Base-by-base conservation (phyloP, 306 rosid species). In the Urtica urens region DNA sequence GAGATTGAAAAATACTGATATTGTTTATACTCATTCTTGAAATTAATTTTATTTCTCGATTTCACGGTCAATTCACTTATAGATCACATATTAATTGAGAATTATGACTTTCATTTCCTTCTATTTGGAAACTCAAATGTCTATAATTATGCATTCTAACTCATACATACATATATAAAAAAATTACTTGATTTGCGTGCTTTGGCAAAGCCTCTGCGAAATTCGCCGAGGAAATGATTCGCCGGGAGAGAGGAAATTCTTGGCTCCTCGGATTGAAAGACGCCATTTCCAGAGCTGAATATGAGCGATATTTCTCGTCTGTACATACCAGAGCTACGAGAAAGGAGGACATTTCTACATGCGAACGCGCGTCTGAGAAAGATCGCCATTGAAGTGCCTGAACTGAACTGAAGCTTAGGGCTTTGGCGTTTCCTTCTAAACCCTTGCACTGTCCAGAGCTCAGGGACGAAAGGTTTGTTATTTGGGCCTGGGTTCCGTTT, bases 201-300 rank as follows among this genome's bases (percentile, higher is more conserved):
- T 67, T 85, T 85, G 44, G 95, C 99, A 70, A 71, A 85, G 55
- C 87, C 69, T 70, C 95, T 69, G 60, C 92, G 87, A 69, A 56
- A 72, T 48, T 85, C 81, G 1, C 35, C 9, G 39, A 67, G 18
- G 30, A 79, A 79, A 52, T 77, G 57, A 39, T 66, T 20, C 0
- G 49, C 59, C 14, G 83, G 72, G 57, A 51, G 42, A 55, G 65
- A 19, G 53, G 67, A 55, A n/a, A 25, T 35, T 31, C 70, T 50
- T 15, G 51, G 46, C 13, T 28, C 17, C 21, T 62, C 77, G 20
- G 66, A 37, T 21, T 23, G 48, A 40, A 27, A 37, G 30, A 17
- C 10, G 55, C 51, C 38, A 46, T 27, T n/a, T 41, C 58, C 20
- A 31, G 65, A 26, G 59, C 64, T 50, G 3, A 37, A 46, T 5